Percentiles rank a stretch among this genome's conserved stretches.
Conservation (phyloP, 768 basidiomycete genomes). For the Lactarius tabidus region DNA sequence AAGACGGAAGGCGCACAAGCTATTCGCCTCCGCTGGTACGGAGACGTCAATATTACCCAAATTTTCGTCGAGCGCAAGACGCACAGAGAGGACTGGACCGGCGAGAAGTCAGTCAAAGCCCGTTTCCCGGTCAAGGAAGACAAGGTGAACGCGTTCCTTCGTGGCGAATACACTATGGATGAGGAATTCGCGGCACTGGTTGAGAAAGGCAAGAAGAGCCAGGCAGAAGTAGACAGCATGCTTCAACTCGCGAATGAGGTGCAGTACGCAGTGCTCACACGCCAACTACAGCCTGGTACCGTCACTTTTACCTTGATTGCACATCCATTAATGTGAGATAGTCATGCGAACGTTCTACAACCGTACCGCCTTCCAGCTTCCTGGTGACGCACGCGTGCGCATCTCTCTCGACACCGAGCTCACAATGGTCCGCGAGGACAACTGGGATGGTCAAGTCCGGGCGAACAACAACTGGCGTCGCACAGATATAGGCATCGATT, state of each 20-base stretch:
- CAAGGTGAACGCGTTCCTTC: constrained; percentile 84
- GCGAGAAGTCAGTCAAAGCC: constrained; percentile 97
- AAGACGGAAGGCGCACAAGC: constrained; percentile 99
- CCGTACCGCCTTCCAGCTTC: constrained; percentile 97
- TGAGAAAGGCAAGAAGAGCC: constrained; percentile 88
- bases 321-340: constrained; percentile 30
- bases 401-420: constrained; percentile 98
- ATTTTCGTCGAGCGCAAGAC: constrained; percentile 89
- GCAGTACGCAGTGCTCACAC: constrained; percentile 83
- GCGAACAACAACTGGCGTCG: constrained; percentile 90
- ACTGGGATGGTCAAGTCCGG: constrained; percentile 84
- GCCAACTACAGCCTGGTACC: constrained; percentile 77
- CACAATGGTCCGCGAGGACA: constrained; percentile 91
- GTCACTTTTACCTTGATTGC: neutral
- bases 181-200: constrained; percentile 84
- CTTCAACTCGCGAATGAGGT: constrained; percentile 97
- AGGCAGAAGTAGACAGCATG: constrained; percentile 89
- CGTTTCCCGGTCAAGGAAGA: constrained; percentile 95
- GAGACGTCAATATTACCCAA: constrained; percentile 75
- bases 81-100: constrained; percentile 98
- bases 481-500: constrained; percentile 88
- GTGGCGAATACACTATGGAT: constrained; percentile 90
- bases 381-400: constrained; percentile 96
- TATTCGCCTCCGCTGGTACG: constrained; percentile 95
- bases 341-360: constrained; percentile 98